Base-by-base conservation (phyloP, 1,284 basidiomycete species). In the Chondrostereum purpureum region DNA sequence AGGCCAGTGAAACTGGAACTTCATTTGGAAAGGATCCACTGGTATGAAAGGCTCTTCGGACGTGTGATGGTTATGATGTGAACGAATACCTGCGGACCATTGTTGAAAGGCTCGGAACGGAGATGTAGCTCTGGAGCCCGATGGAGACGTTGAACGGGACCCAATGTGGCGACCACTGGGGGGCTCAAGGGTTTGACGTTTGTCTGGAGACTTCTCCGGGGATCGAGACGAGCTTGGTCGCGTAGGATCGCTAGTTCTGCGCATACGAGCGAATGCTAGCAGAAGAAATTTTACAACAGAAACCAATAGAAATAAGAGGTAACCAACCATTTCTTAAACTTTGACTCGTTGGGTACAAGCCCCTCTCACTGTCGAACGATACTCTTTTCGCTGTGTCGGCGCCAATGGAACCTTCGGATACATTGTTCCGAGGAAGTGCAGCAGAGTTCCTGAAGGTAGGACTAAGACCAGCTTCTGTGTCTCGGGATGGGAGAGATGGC, bases 1-100 rank as follows among this genome's bases (percentile, higher is more conserved):
- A 45, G 40, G 13, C 44, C 50, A n/a, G 45, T 50, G 40, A 54
- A 58, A 35, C 43, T 53, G 45, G 58, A 55, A 11, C 14, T 60
- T 59, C 24, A 58, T 57, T 48, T 60, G 62, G 52, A 66, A 72
- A 1, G 70, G 70, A 50, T 73, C 61, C 4, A 72, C 50, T 0
- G 70, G 70, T 3, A 71, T 55, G 44, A 73, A 73, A 0, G 63
- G 69, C 33, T 70, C 69, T 43, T 70, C 67, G 5, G 44, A 27
- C 5, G 44, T 35, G 12, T 45, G 44, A 8, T 52, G 44, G 42
- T 50, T 42, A 24, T 48, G 45, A 47, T 31, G 46, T 22, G 27
- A 47, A 14, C 53, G 51, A 24, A 67, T 55, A 5, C 62, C 58
- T 2, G 66, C 55, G 17, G 69, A 67, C 57, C 63, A 62, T 36